A percentile compares a stretch with the other conserved stretches of the same genome.
These are phyloP conservation scores for Trichoderma harzianum DNA, from an alignment of 2,329 filamentous ascomycete genomes.

Conservation along the genomic window DNA sequence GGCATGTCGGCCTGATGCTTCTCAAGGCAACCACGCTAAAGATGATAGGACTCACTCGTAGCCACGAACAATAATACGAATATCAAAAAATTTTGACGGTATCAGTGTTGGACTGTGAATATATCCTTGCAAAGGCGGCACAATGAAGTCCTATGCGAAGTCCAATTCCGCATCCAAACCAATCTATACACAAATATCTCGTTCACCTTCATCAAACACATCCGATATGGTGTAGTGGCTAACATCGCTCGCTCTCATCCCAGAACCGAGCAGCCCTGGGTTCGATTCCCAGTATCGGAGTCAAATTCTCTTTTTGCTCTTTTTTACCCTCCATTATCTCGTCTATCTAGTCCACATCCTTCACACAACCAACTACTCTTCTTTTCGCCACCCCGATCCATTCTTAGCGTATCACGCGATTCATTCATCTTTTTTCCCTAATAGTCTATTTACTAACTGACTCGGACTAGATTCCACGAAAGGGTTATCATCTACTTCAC, in stretches of 20 bases:
- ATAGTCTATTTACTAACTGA: background rate
- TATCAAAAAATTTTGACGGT: background rate
- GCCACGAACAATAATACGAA: background rate
- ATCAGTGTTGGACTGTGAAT: too few relatives aligned
- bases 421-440: background rate
- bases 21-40: background rate
- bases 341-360: background rate
- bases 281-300: constrained; percentile 23
- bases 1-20: background rate
- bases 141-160: background rate
- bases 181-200: background rate
- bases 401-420: background rate
- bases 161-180: background rate
- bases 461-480: background rate
- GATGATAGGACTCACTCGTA: background rate
- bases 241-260: constrained; percentile 32
- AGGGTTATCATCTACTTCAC: background rate
- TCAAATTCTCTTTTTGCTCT: background rate
- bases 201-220: background rate
- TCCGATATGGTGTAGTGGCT: constrained; percentile 38
- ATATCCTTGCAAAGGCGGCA: too few relatives aligned
- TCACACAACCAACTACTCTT: too few relatives aligned
- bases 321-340: too few relatives aligned
- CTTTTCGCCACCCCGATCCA: background rate
- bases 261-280: constrained; percentile 20